Base-by-base conservation (phyloP, 805 yeast genomes). In the Nakazawaea laoshanensis region DNA sequence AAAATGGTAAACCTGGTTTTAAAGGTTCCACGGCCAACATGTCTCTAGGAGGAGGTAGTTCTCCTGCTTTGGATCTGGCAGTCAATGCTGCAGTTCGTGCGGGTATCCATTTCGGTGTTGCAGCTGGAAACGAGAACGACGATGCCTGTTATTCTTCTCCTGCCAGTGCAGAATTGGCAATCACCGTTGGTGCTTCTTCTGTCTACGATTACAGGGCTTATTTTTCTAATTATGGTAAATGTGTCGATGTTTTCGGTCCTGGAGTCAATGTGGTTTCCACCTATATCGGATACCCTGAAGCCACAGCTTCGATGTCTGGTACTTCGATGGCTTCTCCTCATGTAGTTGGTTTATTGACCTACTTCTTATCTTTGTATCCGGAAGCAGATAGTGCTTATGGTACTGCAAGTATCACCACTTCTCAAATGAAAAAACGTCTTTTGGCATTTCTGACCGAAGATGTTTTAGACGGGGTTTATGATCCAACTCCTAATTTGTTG, bases 251-350 rank as follows among this genome's bases (percentile, higher is more conserved):
- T 29, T 67, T 65, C 46, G 75, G 69, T 12, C 77, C 77, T 7
- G 77, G 77, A 42, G 66, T 68, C 47, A 68, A 70, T 53, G 62
- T 72, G 41, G 58, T 63, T 47, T 67, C 75, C 30, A 70, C 76
- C 40, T 72, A 67, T 57, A 71, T 65, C 42, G 74, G 76, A 32
- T 65, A 73, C 24, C 55, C 55, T 33, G 47, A 57, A 30, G 74
- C 73, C 42, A 63, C 73, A 21, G 67, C 70, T 41, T 57, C 67
- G 16, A 59, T 72, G 59, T 68, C 77, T 21, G 79, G 79, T 43
- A 72, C 79, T 14, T 73, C 78, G 24, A 73, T 73, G 79, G 78
- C 78, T 16, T 63, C 78, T 11, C 78, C 79, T 24, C 77, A 72
- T 47, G 55, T 72, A 42, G 64, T 70, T 24, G 78, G 79, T 14